A percentile compares a stretch with the other conserved stretches of the same genome.
These are phyloP conservation scores for Brassica juncea DNA, from an alignment of 345 rosid genomes.

Conservation along the genomic window DNA sequence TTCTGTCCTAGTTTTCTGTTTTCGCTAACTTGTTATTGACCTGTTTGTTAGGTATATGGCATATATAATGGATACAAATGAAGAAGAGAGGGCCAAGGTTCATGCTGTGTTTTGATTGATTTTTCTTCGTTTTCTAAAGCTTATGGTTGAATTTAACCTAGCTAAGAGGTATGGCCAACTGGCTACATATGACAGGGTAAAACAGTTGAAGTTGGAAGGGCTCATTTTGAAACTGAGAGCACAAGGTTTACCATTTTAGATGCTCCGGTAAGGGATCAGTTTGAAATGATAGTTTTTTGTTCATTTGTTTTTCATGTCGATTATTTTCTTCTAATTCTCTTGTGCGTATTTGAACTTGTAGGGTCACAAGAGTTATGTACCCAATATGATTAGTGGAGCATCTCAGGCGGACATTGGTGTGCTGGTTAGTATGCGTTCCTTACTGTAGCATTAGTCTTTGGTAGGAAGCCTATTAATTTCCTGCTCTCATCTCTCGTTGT, in stretches of 20 bases:
- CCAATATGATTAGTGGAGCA: conserved; percentile 99
- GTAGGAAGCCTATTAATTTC: conserved; percentile 1
- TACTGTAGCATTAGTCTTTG: not conserved
- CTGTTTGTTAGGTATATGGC: conserved; percentile 88
- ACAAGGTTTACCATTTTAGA: conserved; percentile 97
- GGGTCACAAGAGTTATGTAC: conserved; percentile 99
- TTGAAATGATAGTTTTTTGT: not conserved
- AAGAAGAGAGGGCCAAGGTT: conserved; percentile 94
- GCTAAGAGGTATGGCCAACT: conserved; percentile 5
- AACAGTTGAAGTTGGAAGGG: conserved; percentile 99
- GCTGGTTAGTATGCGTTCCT: conserved; percentile 54
- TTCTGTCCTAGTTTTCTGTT: not conserved
- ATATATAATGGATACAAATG: conserved; percentile 97
- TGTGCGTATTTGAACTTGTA: conserved; percentile 38
- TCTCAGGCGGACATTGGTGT: conserved; percentile 98
- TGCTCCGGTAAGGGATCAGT: conserved; percentile 78
- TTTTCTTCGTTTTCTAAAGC: not conserved
- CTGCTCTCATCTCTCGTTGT: conserved; percentile 6
- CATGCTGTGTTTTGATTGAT: conserved; percentile 1
- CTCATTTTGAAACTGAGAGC: conserved; percentile 88
- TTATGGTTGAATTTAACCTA: not conserved
- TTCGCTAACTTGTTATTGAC: conserved; percentile 7
- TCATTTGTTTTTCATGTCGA: not conserved
- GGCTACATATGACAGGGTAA: conserved; percentile 58
- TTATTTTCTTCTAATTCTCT: conserved; percentile 10